phyloP scores from a whole-genome alignment of 768 basidiomycete species.

The Rickenella mellea region DNA sequence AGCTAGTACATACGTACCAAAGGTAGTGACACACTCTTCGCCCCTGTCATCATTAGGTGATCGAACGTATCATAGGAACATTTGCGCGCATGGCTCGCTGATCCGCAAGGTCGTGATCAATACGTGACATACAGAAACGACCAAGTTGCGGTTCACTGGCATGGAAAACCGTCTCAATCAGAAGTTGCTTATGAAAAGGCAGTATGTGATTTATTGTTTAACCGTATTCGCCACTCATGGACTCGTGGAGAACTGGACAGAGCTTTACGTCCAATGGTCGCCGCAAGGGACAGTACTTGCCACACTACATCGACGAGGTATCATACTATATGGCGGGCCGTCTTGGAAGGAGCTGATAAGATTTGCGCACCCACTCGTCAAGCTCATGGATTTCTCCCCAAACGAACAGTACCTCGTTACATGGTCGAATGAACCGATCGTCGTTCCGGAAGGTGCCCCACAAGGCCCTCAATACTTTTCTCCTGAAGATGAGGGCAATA shows the following conservation, averaged over 20 bases:
- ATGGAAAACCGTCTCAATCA: constrained; percentile 81
- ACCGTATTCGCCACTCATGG: constrained; percentile 1
- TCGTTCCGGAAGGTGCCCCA: constrained; percentile 68
- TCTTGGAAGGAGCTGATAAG: constrained; percentile 85
- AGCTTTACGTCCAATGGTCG: constrained; percentile 95
- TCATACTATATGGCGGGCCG: constrained; percentile 89
- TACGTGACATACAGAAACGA: constrained; percentile 91
- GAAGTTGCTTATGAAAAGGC: constrained; percentile 69
- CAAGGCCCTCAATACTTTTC: constrained; percentile 84
- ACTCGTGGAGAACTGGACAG: constrained; percentile 75
- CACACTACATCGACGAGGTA: constrained; percentile 90
- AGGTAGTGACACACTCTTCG: constrained; percentile 35
- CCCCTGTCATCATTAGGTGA: not conserved
- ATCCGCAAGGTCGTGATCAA: constrained; percentile 89
- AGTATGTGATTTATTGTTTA: constrained; percentile 33
- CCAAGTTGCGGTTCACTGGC: constrained; percentile 87
- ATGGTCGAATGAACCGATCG: constrained; percentile 92
- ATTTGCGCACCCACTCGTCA: constrained; percentile 92
- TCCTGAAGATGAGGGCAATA: constrained; percentile 92
- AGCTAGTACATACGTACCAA: constrained; percentile 61
- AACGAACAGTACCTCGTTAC: constrained; percentile 95
- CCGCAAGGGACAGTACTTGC: constrained; percentile 92
- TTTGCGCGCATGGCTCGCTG: constrained; percentile 89
- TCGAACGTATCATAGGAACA: constrained; percentile 58
- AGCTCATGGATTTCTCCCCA: constrained; percentile 94